Evolutionary conservation across 768 basidiomycete species (phyloP), one percentile per base, ranked within the genome.

Genomic region (Kwoniella pini): DNA sequence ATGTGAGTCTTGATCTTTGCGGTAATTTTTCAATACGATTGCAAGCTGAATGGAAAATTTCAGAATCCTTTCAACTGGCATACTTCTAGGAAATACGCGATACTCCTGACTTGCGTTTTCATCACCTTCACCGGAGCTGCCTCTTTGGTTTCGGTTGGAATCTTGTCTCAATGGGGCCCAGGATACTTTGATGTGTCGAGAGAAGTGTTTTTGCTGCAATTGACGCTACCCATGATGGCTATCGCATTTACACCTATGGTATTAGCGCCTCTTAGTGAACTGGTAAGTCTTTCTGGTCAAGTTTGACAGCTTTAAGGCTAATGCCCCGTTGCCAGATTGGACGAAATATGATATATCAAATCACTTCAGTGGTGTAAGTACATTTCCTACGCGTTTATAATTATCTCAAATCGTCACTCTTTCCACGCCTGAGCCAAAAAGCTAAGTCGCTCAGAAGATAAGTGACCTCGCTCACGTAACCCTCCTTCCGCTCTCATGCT

Each of bases 41-140:
- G 52, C 31, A 21, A 38, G 6, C 13, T 24, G 45, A 19, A 19
- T 4, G 30, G 26, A 5, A 39, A 11, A 27, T 15, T 45, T 17
- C 46, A 77, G 76, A 74, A 77, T 39, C 76, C 76, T 1, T 75
- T 74, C 68, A 77, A 77, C 45, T 77, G 69, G 69, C 56, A 67
- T 0, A n/a, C 22, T 2, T 22, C 30, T 1, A 57, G 68, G n/a
- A 75, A 75, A 65, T 74, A 65, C 48, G 12, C 53, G 4, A 71
- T 68, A 43, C 54, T 68, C 0, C 38, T 68, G 5, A 46, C 54
- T 7, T 65, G 64, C 6, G 60, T 70, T 4, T 54, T 61, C 51
- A 73, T 75, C 46, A 70, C 73, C 3, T 40, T 60, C 10, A 43
- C 62, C 6, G 67, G 69, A 3, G 64, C 69, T 7, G 59, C 46